phyloP scores from a whole-genome alignment of 495 filamentous ascomycete species.

The Penicilliopsis zonata region DNA sequence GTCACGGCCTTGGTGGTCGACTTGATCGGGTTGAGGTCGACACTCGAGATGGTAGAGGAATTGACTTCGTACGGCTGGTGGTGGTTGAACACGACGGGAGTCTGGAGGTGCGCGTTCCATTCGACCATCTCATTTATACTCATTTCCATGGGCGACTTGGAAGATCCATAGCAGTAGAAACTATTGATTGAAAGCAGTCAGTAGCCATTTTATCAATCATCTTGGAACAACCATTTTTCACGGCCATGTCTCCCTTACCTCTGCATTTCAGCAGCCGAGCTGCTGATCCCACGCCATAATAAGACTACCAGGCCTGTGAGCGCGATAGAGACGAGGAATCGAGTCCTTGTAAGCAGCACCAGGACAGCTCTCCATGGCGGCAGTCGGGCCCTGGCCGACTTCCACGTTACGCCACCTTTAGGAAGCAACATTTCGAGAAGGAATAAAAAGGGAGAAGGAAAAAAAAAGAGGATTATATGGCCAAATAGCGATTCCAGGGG shows the following conservation, averaged over 20 bases:
- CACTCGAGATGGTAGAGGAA: conserved; percentile 57
- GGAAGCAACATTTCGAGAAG: conserved; percentile 56
- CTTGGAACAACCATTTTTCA: too few species aligned
- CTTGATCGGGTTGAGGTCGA: conserved; percentile 77
- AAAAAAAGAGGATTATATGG: conserved; percentile 3
- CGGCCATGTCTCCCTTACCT: conserved; percentile 43
- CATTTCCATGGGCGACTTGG: conserved; percentile 91
- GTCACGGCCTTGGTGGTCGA: conserved; percentile 65
- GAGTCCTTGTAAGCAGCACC: conserved; percentile 63
- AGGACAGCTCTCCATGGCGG: conserved; percentile 74
- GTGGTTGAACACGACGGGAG: conserved; percentile 91
- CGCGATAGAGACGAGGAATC: conserved; percentile 65
- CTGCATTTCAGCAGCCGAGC: conserved; percentile 79
- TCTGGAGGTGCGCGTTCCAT: conserved; percentile 81
- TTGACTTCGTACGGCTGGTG: conserved; percentile 81
- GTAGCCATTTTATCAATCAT: conserved; percentile 8
- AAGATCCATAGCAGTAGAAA: conserved; percentile 94
- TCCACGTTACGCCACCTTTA: conserved; percentile 87
- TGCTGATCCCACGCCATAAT: conserved; percentile 80
- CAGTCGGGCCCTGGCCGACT: conserved; percentile 69
- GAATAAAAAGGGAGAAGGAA: not conserved
- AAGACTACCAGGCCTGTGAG: conserved; percentile 63
- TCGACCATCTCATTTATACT: conserved; percentile 74
- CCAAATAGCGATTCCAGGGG: too few species aligned
- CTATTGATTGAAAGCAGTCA: conserved; percentile 30